phyloP scores from a whole-genome alignment of 768 basidiomycete species.

The Mycena crocata region DNA sequence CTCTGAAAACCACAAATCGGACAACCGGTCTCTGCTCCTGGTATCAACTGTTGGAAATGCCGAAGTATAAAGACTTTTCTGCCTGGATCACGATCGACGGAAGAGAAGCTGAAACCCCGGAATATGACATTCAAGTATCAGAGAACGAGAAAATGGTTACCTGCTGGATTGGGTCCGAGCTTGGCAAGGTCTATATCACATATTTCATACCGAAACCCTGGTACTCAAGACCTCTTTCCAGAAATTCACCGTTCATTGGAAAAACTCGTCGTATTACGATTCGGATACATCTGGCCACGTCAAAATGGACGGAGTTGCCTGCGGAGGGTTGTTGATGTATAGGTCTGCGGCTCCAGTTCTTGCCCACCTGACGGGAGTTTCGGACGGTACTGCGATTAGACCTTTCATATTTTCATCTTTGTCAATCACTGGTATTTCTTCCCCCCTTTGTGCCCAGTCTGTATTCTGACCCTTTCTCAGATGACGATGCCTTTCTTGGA shows the following conservation, averaged over 20 bases:
- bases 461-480: not conserved
- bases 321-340: not conserved
- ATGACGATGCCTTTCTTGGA: not conserved
- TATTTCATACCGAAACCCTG: not conserved
- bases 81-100: conserved; percentile 11
- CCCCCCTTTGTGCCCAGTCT: not conserved
- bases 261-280: not conserved
- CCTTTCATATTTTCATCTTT: not conserved
- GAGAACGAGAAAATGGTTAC: conserved; percentile 27
- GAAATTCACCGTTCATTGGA: not conserved
- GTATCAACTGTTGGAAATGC: not conserved
- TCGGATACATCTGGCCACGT: not conserved
- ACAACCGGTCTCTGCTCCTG: too few species aligned
- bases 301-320: not conserved
- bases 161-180: conserved; percentile 38
- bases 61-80: not conserved
- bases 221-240: not conserved
- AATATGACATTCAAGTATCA: conserved; percentile 28
- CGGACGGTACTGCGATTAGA: not conserved
- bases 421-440: not conserved
- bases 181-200: conserved; percentile 31
- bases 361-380: not conserved
- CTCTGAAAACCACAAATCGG: too few species aligned
- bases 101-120: conserved; percentile 8
- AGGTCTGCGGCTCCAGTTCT: too few species aligned